Evolutionary conservation across 2,329 filamentous ascomycete species (phyloP), one percentile per base, ranked within the genome.

Genomic region (Ophiostoma perfectum): DNA sequence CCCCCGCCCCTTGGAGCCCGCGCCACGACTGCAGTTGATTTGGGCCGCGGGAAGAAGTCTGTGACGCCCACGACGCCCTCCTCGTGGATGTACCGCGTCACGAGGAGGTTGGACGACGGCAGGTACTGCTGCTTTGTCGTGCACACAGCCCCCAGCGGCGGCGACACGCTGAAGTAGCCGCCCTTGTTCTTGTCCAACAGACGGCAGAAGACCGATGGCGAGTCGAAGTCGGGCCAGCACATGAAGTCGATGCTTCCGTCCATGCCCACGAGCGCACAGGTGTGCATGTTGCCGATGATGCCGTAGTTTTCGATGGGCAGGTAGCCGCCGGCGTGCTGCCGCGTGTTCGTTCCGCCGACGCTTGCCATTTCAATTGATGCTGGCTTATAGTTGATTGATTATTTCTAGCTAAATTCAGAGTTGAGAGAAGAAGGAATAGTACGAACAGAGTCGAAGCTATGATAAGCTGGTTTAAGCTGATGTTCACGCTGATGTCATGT

Each of bases 221-320:
- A 92, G 76, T 93, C 90, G 75, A 93, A 93, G 72, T 91, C 86
- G 3, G 90, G 90, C 90, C 89, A 93, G 77, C 89, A 92, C 88
- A 92, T 90, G 73, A 88, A 91, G 75, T 92, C 90, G 69, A 93
- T 78, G 72, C 88, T 89, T 38, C 90, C 90, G 74, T 90, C 87
- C 75, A 90, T 90, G 72, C 88, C 89, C 36, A 91, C 83, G n/a
- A 92, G 80, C 14, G 90, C 89, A 79, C 88, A 91, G 0, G 90
- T 93, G 73, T 88, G 84, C 89, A 93, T 91, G 74, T 92, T 92
- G 38, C 90, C 90, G 73, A 93, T 91, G 77, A 93, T 84, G 68
- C 90, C 90, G 81, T 92, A 92, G 77, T 92, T 86, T 75, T 92
- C 90, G 72, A 92, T 90, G 64, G 84, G 84, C 41, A 86, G 80